These are phyloP conservation scores for Gossypium davidsonii DNA, from an alignment of 441 rosid species.

Conservation along the genomic window DNA sequence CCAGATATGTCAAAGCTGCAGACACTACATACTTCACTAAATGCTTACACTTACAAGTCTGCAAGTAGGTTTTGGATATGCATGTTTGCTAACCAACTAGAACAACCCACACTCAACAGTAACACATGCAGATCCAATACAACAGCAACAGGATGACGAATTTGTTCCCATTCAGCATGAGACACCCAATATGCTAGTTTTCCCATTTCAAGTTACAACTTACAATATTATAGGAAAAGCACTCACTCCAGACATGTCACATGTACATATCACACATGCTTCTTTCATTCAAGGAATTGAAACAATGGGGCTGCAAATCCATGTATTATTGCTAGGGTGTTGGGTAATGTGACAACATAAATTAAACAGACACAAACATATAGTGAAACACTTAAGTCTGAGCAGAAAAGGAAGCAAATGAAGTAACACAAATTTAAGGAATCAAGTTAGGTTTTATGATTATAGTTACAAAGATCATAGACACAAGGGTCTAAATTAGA, in stretches of 20 bases:
- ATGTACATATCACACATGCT: background rate
- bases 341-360: background rate
- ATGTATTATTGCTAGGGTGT: background rate
- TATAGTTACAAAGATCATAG: background rate
- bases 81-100: constrained; percentile 8
- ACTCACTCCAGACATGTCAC: background rate
- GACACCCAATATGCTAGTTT: background rate
- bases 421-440: background rate
- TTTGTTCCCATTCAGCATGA: background rate
- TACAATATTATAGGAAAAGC: background rate
- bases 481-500: background rate
- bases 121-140: background rate
- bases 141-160: background rate
- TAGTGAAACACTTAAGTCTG: background rate
- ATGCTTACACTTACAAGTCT: background rate
- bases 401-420: background rate
- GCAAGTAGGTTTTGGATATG: background rate
- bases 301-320: background rate
- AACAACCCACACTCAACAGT: background rate
- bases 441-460: constrained; percentile 4
- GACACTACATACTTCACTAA: background rate
- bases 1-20: background rate
- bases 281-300: background rate
- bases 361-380: background rate
- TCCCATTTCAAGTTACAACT: background rate